Evolutionary conservation across 1,284 basidiomycete genomes (phyloP), one percentile per base, ranked within the genome.

Genomic region (Trametes versicolor): DNA sequence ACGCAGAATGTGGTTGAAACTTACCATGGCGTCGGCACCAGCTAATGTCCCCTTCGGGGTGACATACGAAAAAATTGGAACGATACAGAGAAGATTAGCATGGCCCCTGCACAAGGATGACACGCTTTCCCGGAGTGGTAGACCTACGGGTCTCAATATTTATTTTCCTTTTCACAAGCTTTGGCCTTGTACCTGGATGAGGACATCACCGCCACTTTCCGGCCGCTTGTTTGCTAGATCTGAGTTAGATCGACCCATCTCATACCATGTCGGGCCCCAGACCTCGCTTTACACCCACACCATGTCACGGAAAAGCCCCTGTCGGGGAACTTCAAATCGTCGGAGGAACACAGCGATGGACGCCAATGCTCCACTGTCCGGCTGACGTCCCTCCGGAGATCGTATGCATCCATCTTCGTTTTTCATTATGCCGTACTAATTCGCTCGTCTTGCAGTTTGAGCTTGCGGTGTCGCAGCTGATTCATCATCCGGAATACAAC

Each of bases 401-500:
- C 50, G 83, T 86, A 65, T 50, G 76, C 71, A 2, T 15, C 32
- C 41, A 2, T 12, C 15, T 32, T 25, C 9, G 10, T 47, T 25
- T 4, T 27, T 9, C 45, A 23, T 8, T 9, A 48, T 48, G 12
- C 12, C n/a, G 7, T 23, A 48, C 21, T 48, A 9, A 48, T 25
- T 4, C 29, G 32, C 29, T 4, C 29, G 32, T 29, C 47, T 47
- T 21, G 0, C 64, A 94, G 92, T 94, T 94, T 70, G 85, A 88
- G 69, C 72, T 75, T 2, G 91, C 89, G 0, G 74, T 88, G 32
- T 83, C 81, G 13, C 89, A 92, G 70, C 79, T 94, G 34, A 80
- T 94, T 3, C 83, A 90, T 54, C 92, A 94, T 71, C 93, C 93
- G 10, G 93, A 95, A 72, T 92, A 93, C 76, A 94, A 94, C 73